Evolutionary conservation across 2,329 filamentous ascomycete genomes (phyloP), one percentile per base, ranked within the genome.

Genomic region (Cercospora brassicicola): DNA sequence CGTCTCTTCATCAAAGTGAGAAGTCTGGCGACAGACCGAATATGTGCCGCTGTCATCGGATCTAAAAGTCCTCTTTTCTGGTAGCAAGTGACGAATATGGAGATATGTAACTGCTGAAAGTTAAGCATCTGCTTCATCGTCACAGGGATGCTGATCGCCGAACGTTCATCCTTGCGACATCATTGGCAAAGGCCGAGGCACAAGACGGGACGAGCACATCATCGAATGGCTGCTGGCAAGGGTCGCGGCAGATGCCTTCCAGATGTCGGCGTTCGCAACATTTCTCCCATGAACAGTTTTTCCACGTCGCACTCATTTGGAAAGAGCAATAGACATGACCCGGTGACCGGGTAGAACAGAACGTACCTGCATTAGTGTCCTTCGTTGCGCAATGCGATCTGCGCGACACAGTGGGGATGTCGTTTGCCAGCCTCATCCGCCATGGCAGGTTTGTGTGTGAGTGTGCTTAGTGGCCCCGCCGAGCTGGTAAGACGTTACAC

Each of bases 321-420:
- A 51, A 13, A 30, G 42, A 60, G 56, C 56, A 45, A 13, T 56
- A 39, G 64, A 61, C 64, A 65, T 65, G 65, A 68, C 67, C 59
- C 59, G 65, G 62, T 62, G 71, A 73, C 70, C 71, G 56, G 57
- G 59, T 69, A 45, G 64, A 67, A 70, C 60, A 73, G 67, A 73
- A 64, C 55, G 74, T 76, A 73, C 74, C 74, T 76, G 74, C 74
- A 74, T 75, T 75, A 75, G 73, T 69, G 63, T 51, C 33, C n/a
- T 61, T 48, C 48, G 67, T 74, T 76, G 73, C 74, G 74, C 73
- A 73, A 74, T 74, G 33, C 42, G 68, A 72, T 69, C 69, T 67
- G 64, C 70, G 64, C 67, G 55, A 59, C 48, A 59, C 53, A 66
- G 69, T 72, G 69, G 68, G 63, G 62, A 59, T 66, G 62, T 64